A percentile compares a stretch with the other conserved stretches of the same genome.
Conservation (phyloP, 2,329 filamentous ascomycete species). For the Paramyrothecium roridum region DNA sequence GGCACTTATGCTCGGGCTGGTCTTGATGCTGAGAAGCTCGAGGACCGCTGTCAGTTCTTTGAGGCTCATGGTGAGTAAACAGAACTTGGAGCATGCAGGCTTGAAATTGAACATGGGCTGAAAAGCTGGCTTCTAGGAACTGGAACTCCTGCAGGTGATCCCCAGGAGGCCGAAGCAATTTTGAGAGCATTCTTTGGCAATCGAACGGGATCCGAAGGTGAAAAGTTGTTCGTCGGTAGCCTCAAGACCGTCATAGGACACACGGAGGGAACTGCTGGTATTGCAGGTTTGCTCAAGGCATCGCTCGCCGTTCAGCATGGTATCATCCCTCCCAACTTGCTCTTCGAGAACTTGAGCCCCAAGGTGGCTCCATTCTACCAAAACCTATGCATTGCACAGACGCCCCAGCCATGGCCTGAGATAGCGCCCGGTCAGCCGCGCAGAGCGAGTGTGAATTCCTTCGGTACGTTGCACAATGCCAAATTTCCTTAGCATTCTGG, state of each 20-base stretch:
- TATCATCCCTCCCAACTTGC: neutral
- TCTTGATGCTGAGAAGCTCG: conserved; percentile 22
- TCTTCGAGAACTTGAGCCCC: neutral
- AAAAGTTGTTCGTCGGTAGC: conserved; percentile 42
- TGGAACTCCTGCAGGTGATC: conserved; percentile 53
- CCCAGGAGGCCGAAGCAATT: conserved; percentile 48
- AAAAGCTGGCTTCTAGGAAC: no score
- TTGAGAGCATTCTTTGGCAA: conserved; percentile 33
- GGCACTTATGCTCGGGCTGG: conserved; percentile 27
- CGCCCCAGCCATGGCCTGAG: no score
- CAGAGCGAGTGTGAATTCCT: conserved; percentile 1
- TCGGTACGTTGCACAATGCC: neutral
- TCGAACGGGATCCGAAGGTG: conserved; percentile 23
- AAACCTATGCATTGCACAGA: neutral
- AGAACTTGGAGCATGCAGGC: no score
- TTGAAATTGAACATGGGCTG: no score
- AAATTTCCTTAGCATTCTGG: neutral
- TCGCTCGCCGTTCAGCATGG: neutral
- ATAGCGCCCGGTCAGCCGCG: neutral
- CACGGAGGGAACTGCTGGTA: neutral
- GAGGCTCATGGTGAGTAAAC: conserved; percentile 58
- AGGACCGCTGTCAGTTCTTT: conserved; percentile 17
- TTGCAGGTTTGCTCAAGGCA: neutral
- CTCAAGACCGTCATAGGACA: conserved; percentile 34
- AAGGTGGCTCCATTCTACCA: neutral